A percentile compares a stretch with the other conserved stretches of the same genome.
Evolutionary conservation across 805 yeast species (phyloP).

Genomic region (Pichia nakasei): DNA sequence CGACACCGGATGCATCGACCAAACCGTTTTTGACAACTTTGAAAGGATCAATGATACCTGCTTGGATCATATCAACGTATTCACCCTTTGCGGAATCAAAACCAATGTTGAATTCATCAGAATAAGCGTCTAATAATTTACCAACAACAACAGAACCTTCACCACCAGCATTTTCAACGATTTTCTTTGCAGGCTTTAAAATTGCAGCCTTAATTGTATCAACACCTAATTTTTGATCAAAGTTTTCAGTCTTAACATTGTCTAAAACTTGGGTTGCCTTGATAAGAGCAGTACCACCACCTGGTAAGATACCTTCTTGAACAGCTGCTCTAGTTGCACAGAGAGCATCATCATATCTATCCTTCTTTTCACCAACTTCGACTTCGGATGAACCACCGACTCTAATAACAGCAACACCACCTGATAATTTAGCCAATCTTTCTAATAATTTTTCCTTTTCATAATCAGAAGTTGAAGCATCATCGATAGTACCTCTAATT

Average conservation of each 20-base stretch:
- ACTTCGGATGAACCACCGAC: constrained; percentile 97
- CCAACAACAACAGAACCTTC: constrained; percentile 97
- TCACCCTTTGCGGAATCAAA: constrained; percentile 89
- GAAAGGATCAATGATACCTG: constrained; percentile 98
- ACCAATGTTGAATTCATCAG: constrained; percentile 77
- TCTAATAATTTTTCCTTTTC: constrained; percentile 96
- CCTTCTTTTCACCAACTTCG: constrained; percentile 99
- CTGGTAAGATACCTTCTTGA: constrained; percentile 97
- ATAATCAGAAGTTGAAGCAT: constrained; percentile 73
- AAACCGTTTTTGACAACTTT: constrained; percentile 95
- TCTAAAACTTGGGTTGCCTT: constrained; percentile 81
- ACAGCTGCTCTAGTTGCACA: constrained; percentile 99
- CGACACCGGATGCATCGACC: constrained; percentile 96
- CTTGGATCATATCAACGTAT: constrained; percentile 90
- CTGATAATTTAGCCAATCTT: constrained; percentile 92
- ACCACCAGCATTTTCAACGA: constrained; percentile 93
- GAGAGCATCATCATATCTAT: constrained; percentile 95
- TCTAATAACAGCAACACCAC: constrained; percentile 97
- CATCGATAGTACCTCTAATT: constrained; percentile 73
- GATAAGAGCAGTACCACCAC: constrained; percentile 97
- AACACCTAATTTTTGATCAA: constrained; percentile 95
- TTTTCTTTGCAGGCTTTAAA: constrained; percentile 90
- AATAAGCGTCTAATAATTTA: constrained; percentile 55
- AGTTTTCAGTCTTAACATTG: constrained; percentile 67
- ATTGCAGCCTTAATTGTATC: constrained; percentile 88